Evolutionary conservation across 352 stramenopile species (phyloP).

Genomic region (Phytophthora ramorum): DNA sequence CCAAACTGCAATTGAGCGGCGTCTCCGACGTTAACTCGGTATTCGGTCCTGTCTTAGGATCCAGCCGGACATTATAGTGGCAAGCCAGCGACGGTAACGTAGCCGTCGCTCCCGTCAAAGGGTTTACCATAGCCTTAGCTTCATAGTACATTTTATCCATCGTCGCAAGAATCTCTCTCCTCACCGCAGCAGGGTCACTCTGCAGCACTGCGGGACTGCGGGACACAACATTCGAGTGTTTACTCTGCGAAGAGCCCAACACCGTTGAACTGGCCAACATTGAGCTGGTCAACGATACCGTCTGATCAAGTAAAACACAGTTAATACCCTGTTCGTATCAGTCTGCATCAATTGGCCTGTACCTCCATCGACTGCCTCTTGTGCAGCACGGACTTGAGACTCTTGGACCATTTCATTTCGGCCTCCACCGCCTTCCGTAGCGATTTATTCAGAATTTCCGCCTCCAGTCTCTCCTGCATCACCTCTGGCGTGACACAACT

Average conservation of each 20-base stretch:
- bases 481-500: slow-evolving; percentile 18
- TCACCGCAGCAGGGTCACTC: slow-evolving; percentile 21
- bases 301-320: slow-evolving; percentile 14
- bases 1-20: slow-evolving; percentile 33
- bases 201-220: slow-evolving; percentile 1
- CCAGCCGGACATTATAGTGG: slow-evolving; percentile 29
- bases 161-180: slow-evolving; percentile 26
- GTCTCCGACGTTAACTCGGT: slow-evolving; percentile 37
- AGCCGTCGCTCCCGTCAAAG: slow-evolving; percentile 24
- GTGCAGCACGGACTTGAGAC: slow-evolving; percentile 22
- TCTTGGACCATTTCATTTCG: slow-evolving; percentile 33
- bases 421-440: slow-evolving; percentile 18
- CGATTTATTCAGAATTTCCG: slow-evolving; percentile 26
- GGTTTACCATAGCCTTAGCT: slow-evolving; percentile 33
- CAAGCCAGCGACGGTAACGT: slow-evolving; percentile 29
- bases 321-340: background rate
- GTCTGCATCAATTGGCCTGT: background rate
- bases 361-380: slow-evolving; percentile 34
- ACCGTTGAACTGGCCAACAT: slow-evolving; percentile 9
- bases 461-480: slow-evolving; percentile 18
- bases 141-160: slow-evolving; percentile 41
- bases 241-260: slow-evolving; percentile 14
- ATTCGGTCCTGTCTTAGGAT: slow-evolving; percentile 26
- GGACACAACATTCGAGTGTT: background rate
- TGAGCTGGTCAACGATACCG: slow-evolving; percentile 27